Percentiles rank a stretch among this genome's conserved stretches.
These are phyloP conservation scores for Colletotrichum sp. DNA, from an alignment of 2,329 filamentous ascomycete genomes.

Conservation along the genomic window DNA sequence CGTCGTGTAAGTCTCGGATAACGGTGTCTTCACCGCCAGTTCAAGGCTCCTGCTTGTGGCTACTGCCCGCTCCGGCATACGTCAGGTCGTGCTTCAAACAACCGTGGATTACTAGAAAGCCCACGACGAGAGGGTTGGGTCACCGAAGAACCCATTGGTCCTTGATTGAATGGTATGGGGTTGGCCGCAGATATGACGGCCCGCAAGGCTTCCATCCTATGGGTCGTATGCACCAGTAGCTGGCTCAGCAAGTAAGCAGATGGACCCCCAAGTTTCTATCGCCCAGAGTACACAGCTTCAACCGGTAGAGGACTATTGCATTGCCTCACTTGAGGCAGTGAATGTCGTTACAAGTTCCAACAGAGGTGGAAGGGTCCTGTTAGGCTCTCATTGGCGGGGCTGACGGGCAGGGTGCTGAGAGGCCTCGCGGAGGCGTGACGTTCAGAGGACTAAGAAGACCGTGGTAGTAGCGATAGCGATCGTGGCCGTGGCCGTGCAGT, in stretches of 20 bases:
- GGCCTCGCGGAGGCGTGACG: not conserved
- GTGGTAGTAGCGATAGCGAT: not conserved
- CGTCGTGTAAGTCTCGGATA: not conserved
- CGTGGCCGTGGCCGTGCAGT: not conserved
- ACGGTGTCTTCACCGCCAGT: slow-evolving; percentile 10
- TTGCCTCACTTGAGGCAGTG: not conserved
- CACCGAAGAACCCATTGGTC: not conserved
- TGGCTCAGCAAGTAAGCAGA: not conserved
- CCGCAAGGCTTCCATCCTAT: not conserved
- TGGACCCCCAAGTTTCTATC: not conserved
- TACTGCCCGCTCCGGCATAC: not conserved
- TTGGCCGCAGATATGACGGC: slow-evolving; percentile 30
- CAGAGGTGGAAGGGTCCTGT: not conserved
- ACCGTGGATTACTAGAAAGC: not conserved
- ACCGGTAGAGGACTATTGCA: not conserved
- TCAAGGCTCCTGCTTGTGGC: not conserved
- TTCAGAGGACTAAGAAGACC: not conserved
- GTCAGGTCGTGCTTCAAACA: not conserved
- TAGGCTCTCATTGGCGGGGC: not conserved
- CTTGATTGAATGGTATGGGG: slow-evolving; percentile 17
- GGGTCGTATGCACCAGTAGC: not conserved
- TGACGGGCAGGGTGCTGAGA: not conserved
- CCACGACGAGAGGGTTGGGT: not conserved
- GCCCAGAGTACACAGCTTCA: slow-evolving; percentile 7
- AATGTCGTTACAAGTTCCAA: not conserved